Evolutionary conservation across 2,329 filamentous ascomycete genomes (phyloP), one percentile per base, ranked within the genome.

Genomic region (Aspergillus ruber): DNA sequence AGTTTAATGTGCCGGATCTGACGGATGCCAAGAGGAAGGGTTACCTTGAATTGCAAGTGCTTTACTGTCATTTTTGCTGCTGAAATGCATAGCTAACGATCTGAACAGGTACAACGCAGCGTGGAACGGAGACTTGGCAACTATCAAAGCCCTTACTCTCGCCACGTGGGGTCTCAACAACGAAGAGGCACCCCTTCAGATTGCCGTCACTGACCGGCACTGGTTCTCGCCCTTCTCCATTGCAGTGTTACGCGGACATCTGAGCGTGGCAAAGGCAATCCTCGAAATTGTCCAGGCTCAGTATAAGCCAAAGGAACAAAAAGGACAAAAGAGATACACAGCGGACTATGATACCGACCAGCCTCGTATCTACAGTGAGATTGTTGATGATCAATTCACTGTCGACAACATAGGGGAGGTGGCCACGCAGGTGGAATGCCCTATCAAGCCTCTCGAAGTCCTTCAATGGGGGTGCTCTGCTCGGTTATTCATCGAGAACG

Each of bases 401-500:
- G 78, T 91, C 45, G 85, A 93, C 13, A 82, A 88, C 55, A 76
- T 93, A 48, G 85, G 85, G 0, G 79, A 87, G 53, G 74, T 86
- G 3, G 80, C 80, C 0, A 83, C 79, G 59, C 76, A 84, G 47
- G 84, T 89, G 49, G 83, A 86, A 60, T 86, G 85, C 48, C 68
- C 73, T 13, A 67, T 77, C 7, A 75, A 74, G 32, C 83, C 88
- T 2, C 60, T 78, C 1, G 53, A 64, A 0, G 63, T 86, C 47
- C 63, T 90, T 4, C 54, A 60, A 4, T 73, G 66, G 63, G 1
- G 1, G 1, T 72, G 66, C 13, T 58, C 65, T 6, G 64, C 64
- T 1, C 68, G 27, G 12, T 15, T 47, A 3, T 65, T 62, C 27
- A 42, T 9, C 5, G 23, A 10, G 15, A 21, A 2, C 7, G 15